Evolutionary conservation across 2,329 filamentous ascomycete genomes (phyloP), one percentile per base, ranked within the genome.

Genomic region (Exophiala xenobiotica): DNA sequence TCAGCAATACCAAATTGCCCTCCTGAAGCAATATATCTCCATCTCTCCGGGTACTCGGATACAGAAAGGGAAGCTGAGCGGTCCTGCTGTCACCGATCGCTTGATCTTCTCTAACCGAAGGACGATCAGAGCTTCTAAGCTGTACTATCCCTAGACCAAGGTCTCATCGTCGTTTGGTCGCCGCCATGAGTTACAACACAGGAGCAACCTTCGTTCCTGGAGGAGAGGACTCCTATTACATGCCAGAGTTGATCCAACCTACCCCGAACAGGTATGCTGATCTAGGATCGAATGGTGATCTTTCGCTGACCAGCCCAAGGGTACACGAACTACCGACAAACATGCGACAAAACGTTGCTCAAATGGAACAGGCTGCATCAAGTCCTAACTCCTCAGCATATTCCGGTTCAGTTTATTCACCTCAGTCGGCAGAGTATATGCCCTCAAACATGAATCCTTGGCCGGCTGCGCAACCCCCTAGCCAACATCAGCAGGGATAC

Each of bases 291-390:
- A 35, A 16, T 70, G 95, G 90, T 14, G 29, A n/a, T 14, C 7
- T 23, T n/a, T 9, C 26, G 76, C 83, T 95, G 66, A 96, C 92
- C 84, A 88, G 90, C 68, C 96, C 31, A 14, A 78, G 90, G 96
- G 53, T 49, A 26, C 53, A 56, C 44, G 60, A 62, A 35, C 55
- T 58, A 61, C 90, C 92, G 62, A 88, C 92, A 72, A 92, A 96
- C 73, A 96, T 99, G 82, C 90, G 96, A 74, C 86, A 95, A 66
- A 92, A 88, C 72, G 81, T 99, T 60, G 88, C 92, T 65, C 86
- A 91, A 70, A 83, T 99, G 75, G 91, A 96, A 77, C 79, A 90
- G 54, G 54, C 46, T 38, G 57, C 57, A 9, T 55, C 52, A 8
- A 51, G 46, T 42, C 55, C 55, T 27, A 35, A 18, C 20, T 57